These are phyloP conservation scores for Suhomyces guaymorum DNA, from an alignment of 1,139 yeast species.

Conservation along the genomic window DNA sequence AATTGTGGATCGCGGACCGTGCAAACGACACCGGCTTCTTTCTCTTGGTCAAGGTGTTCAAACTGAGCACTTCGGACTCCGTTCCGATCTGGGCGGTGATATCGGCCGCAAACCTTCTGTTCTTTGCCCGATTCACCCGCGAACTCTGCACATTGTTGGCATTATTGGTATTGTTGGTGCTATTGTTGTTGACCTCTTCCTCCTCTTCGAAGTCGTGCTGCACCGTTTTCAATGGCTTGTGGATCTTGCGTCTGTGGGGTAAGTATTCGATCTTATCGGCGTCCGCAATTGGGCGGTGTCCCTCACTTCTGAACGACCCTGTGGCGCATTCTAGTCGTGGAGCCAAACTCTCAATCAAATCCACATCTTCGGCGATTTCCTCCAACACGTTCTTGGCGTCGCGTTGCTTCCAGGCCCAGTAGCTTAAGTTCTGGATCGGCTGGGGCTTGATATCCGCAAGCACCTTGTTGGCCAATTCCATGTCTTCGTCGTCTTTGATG, in stretches of 20 bases:
- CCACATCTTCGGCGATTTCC: slow-evolving; percentile 31
- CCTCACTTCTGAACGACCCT: slow-evolving; percentile 74
- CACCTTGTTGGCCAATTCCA: slow-evolving; percentile 49
- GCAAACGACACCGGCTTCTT: slow-evolving; percentile 95
- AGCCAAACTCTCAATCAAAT: slow-evolving; percentile 34
- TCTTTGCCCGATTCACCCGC: slow-evolving; percentile 84
- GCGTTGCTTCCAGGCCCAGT: slow-evolving; percentile 70
- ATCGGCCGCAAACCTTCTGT: slow-evolving; percentile 89
- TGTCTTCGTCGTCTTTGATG: slow-evolving; percentile 76
- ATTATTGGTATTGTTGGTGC: slow-evolving; percentile 12
- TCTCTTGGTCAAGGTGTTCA: slow-evolving; percentile 79
- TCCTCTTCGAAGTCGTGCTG: slow-evolving; percentile 59
- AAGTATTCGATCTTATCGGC: slow-evolving; percentile 71
- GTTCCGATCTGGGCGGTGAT: slow-evolving; percentile 81
- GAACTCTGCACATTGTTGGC: slow-evolving; percentile 53
- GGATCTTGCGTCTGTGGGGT: slow-evolving; percentile 66
- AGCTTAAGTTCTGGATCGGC: slow-evolving; percentile 45
- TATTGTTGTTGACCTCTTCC: slow-evolving; percentile 24
- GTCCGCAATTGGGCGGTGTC: slow-evolving; percentile 74
- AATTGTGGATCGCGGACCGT: slow-evolving; percentile 92
- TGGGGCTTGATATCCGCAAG: slow-evolving; percentile 30
- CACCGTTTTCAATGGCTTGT: slow-evolving; percentile 57
- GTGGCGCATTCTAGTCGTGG: slow-evolving; percentile 45
- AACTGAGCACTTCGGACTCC: slow-evolving; percentile 77
- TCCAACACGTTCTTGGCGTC: slow-evolving; percentile 28